A percentile compares a stretch with the other conserved stretches of the same genome.
These are phyloP conservation scores for Symbiodinium pilosum DNA, from an alignment of 73 alveolate species.

Conservation along the genomic window DNA sequence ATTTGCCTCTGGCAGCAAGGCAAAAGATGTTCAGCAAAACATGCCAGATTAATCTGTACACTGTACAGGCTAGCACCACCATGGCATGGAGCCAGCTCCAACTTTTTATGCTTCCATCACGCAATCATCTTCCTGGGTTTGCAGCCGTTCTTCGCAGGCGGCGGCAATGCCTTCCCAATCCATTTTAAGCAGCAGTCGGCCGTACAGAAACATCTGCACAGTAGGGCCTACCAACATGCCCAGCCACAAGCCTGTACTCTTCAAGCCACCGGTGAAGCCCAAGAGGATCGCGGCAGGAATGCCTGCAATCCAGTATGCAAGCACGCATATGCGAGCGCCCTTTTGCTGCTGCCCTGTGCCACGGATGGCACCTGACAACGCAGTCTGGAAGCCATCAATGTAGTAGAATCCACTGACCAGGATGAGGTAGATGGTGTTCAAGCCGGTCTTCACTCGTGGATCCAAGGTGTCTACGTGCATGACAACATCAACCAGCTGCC, in stretches of 20 bases:
- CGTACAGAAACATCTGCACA: conserved; percentile 53
- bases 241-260: conserved; percentile 62
- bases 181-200: conserved; percentile 24
- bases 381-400: conserved; percentile 70
- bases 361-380: conserved; percentile 47
- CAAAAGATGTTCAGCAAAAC: too few species aligned
- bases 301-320: conserved; percentile 63
- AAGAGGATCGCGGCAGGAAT: conserved; percentile 15
- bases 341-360: conserved; percentile 74
- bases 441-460: conserved; percentile 32
- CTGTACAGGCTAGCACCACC: too few species aligned
- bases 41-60: too few species aligned
- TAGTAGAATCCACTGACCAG: conserved; percentile 60
- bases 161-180: conserved; percentile 29
- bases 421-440: conserved; percentile 6
- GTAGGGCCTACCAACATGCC: conserved; percentile 72
- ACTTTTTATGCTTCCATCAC: too few species aligned
- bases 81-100: too few species aligned
- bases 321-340: conserved; percentile 64
- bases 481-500: neutral
- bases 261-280: conserved; percentile 43
- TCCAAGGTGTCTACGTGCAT: conserved; percentile 24
- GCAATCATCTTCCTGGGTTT: too few species aligned
- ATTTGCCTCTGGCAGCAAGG: too few species aligned
- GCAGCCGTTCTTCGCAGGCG: conserved; percentile 30